Conservation (phyloP, 179 eudicot genomes). For the Gypsophila paniculata region DNA sequence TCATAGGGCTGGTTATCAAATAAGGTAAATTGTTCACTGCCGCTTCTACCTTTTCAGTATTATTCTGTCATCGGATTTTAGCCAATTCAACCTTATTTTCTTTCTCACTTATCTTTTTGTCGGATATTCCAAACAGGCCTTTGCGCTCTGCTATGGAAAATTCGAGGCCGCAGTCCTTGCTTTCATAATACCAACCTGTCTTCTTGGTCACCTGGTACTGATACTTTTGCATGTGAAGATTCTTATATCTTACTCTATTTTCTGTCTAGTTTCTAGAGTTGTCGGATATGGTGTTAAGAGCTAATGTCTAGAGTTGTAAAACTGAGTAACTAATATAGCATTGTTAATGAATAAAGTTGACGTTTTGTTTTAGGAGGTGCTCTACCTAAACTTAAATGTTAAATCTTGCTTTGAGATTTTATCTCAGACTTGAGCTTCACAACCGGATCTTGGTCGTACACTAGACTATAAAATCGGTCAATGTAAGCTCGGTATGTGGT, state of each 20-base stretch:
- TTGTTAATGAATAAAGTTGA: neutral
- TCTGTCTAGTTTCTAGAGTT: conserved; percentile 4
- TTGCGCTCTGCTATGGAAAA: conserved; percentile 95
- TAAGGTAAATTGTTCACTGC: conserved; percentile 56
- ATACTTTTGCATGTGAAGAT: conserved; percentile 1
- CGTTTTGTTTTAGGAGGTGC: neutral
- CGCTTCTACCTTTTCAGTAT: neutral
- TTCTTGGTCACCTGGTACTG: conserved; percentile 87
- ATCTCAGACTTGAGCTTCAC: no score
- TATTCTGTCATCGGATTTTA: neutral
- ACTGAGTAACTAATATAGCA: no score
- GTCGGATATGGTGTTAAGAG: neutral
- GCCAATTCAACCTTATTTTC: no score
- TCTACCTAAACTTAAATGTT: no score
- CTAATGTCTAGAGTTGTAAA: neutral
- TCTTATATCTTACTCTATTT: neutral
- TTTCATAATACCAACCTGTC: conserved; percentile 63
- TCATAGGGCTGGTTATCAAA: conserved; percentile 88
- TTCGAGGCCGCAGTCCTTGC: conserved; percentile 84
- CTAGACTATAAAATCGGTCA: no score
- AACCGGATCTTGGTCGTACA: no score
- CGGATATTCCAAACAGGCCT: conserved; percentile 47
- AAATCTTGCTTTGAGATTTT: no score
- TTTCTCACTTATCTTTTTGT: neutral
- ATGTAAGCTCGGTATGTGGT: no score